These are phyloP conservation scores for Solanum chmielewskii DNA, from an alignment of 257 asterid genomes.

Conservation along the genomic window DNA sequence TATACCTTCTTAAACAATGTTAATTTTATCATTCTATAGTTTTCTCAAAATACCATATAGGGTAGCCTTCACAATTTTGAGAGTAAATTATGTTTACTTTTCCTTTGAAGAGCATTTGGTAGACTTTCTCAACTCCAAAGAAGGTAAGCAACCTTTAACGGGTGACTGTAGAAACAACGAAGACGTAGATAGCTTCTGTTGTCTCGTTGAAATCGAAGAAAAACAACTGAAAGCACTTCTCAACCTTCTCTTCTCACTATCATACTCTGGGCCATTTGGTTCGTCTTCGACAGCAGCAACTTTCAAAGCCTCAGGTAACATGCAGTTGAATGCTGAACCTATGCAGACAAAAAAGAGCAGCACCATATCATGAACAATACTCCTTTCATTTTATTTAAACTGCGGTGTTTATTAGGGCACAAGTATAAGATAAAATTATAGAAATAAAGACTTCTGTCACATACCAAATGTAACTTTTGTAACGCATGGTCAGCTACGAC, in stretches of 20 bases:
- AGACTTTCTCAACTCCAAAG: slow-evolving; percentile 54
- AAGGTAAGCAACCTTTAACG: slow-evolving; percentile 59
- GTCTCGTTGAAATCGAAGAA: slow-evolving; percentile 79
- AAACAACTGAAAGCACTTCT: slow-evolving; percentile 62
- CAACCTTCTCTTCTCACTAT: slow-evolving; percentile 56
- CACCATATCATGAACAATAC: background rate
- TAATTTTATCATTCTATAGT: background rate
- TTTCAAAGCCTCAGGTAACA: slow-evolving; percentile 73
- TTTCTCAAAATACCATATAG: background rate
- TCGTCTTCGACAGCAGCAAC: slow-evolving; percentile 58
- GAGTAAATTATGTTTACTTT: slow-evolving; percentile 9
- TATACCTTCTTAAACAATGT: slow-evolving; percentile 9
- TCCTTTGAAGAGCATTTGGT: slow-evolving; percentile 45
- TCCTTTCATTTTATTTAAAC: background rate
- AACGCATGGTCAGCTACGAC: background rate
- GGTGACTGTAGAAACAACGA: slow-evolving; percentile 70
- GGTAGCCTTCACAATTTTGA: background rate
- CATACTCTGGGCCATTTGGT: slow-evolving; percentile 30
- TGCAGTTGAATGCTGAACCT: slow-evolving; percentile 75
- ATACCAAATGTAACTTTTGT: background rate
- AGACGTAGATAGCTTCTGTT: slow-evolving; percentile 61
- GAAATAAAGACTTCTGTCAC: too few species aligned
- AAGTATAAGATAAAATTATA: too few species aligned
- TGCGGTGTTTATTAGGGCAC: background rate
- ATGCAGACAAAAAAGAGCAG: background rate